These are phyloP conservation scores for Penicillium sp. DNA, from an alignment of 2,329 filamentous ascomycete species.

Conservation along the genomic window DNA sequence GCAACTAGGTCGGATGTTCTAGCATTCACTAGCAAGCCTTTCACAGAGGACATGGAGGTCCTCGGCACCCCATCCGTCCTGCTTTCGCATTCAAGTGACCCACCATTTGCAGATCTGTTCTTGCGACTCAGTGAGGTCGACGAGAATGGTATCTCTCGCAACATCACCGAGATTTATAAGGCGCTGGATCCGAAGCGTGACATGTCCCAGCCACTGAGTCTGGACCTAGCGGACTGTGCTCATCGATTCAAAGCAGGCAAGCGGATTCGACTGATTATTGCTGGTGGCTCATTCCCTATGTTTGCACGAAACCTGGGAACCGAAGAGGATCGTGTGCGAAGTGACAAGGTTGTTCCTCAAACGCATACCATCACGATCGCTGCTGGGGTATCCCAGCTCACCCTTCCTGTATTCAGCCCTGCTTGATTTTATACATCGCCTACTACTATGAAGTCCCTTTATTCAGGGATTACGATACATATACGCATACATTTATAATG, in stretches of 20 bases:
- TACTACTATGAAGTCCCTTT: not conserved
- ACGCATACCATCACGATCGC: constrained; percentile 12
- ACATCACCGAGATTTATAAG: constrained; percentile 12
- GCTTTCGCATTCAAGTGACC: constrained; percentile 13
- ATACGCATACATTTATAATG: too few relatives aligned
- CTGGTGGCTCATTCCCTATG: constrained; percentile 17
- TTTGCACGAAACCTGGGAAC: constrained; percentile 18
- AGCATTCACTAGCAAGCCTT: constrained; percentile 14
- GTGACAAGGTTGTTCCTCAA: constrained; percentile 9
- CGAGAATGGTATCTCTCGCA: constrained; percentile 10
- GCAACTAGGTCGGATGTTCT: constrained; percentile 13
- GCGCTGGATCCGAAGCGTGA: constrained; percentile 15
- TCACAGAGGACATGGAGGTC: constrained; percentile 9
- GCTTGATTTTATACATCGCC: not conserved
- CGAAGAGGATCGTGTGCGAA: constrained; percentile 10
- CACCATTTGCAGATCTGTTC: constrained; percentile 17
- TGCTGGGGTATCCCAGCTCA: constrained; percentile 13
- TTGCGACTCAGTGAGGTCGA: constrained; percentile 17
- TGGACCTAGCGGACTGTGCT: constrained; percentile 14
- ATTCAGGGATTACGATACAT: not conserved
- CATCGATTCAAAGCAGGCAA: constrained; percentile 13
- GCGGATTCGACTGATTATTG: constrained; percentile 12
- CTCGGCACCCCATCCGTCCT: constrained; percentile 10
- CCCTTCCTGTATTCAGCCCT: constrained; percentile 6
- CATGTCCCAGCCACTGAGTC: constrained; percentile 3